Base-by-base conservation (phyloP, 2,329 filamentous ascomycete genomes). In the Sclerotinia spermophila region DNA sequence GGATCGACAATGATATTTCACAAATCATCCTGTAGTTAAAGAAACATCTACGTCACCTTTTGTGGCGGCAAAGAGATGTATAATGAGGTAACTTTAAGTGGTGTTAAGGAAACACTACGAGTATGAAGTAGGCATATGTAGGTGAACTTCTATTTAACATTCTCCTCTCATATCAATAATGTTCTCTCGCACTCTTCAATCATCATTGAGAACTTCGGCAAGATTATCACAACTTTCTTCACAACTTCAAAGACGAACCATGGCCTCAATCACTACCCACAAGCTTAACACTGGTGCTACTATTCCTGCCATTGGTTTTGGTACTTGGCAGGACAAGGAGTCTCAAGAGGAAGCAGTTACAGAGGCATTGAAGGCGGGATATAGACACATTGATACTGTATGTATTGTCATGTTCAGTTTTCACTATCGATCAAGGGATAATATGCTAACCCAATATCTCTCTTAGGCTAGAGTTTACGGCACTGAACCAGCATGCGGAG, bases 391-490 rank as follows among this genome's bases (percentile, higher is more conserved):
- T 73, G 85, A 87, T 72, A 69, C 67, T 35, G 74, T 67, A 68
- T 64, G 55, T 35, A 33, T 38, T 19, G 38, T 5, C n/a, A 35
- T 61, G 59, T 48, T 3, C 3, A n/a, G 27, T 15, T 19, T 10
- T 38, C 19, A 35, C 7, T 10, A 15, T 2, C 53, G 15, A 24
- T 40, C 24, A 0, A 15, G 24, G 44, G 15, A 30, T 5, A 24
- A n/a, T 21, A 6, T 53, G 35, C 59, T 72, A 35, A 72, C 60
- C n/a, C 11, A 71, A 89, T 90, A 6, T 92, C 90, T 83, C 90
- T 89, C 82, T 93, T 93, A 81, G 89, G 85, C 67, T 75, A 94
- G 96, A 80, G 93, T 96, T 81, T 86, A 90, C 65, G 92, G 95
- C 80, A 93, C 96, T 24, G 93, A 93, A 74, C 83, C 89, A 79